Conservation (phyloP, 768 basidiomycete species). For the Cyathus striatus region DNA sequence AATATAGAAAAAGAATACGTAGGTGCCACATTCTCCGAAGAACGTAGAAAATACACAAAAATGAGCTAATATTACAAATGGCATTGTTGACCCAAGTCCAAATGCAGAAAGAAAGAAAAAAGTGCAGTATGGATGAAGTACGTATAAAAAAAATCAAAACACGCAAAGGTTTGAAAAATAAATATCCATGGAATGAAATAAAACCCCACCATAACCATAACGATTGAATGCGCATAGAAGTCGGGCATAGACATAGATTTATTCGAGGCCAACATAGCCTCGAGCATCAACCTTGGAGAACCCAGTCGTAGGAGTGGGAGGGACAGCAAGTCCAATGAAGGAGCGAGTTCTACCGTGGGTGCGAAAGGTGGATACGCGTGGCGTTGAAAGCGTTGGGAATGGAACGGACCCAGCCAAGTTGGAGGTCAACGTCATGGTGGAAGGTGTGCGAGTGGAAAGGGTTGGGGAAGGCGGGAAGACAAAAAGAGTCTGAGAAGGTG, state of each 20-base stretch:
- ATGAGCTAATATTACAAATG: conserved; percentile 3
- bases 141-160: no score
- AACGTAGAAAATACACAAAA: no score
- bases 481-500: conserved; percentile 81
- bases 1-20: conserved; percentile 13
- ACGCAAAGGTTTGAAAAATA: background rate
- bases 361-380: conserved; percentile 66
- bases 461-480: conserved; percentile 80
- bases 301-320: conserved; percentile 73
- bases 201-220: background rate
- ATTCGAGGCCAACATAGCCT: conserved; percentile 65
- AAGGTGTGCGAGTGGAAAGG: conserved; percentile 58
- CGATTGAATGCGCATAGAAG: background rate
- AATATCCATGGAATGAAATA: background rate
- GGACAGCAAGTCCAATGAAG: conserved; percentile 65
- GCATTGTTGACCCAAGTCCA: conserved; percentile 3
- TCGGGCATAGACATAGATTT: conserved; percentile 1
- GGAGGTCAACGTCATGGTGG: conserved; percentile 78
- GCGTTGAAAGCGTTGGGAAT: conserved; percentile 58
- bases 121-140: background rate
- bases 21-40: background rate
- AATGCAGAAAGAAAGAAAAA: conserved; percentile 2
- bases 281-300: conserved; percentile 81
- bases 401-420: conserved; percentile 41
- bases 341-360: conserved; percentile 64